Evolutionary conservation across 345 rosid genomes (phyloP).

Genomic region (Eucalyptus sideroxylon): DNA sequence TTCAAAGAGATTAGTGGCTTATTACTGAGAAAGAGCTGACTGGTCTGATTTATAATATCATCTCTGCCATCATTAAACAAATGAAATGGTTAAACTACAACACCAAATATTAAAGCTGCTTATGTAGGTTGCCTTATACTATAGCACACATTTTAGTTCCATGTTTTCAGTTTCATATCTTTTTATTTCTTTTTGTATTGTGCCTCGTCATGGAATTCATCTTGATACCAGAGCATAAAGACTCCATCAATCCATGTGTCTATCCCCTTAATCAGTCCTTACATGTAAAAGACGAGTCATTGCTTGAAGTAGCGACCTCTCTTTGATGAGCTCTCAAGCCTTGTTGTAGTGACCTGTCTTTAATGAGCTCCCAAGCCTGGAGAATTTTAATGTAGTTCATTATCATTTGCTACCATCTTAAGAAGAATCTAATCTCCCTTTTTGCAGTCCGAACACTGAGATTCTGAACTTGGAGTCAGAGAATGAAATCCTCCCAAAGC

Average conservation of each 20-base stretch:
- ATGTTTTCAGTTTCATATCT: background rate
- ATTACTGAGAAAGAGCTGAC: background rate
- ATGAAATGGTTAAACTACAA: background rate
- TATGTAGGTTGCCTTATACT: background rate
- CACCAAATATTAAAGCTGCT: background rate
- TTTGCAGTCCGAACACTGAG: conserved; percentile 28
- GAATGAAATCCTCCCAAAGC: conserved; percentile 30
- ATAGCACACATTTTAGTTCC: background rate
- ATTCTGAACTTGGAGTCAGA: conserved; percentile 31
- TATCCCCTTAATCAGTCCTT: too few species aligned
- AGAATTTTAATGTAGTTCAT: background rate
- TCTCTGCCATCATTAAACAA: background rate
- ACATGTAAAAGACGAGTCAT: too few species aligned
- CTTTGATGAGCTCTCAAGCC: background rate
- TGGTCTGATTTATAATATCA: background rate
- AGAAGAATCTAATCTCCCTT: background rate
- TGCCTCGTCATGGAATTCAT: background rate
- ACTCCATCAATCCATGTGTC: too few species aligned
- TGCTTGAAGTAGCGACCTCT: background rate
- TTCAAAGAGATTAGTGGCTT: background rate
- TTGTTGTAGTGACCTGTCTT: too few species aligned
- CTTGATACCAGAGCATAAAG: background rate
- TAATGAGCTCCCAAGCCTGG: too few species aligned
- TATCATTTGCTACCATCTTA: background rate
- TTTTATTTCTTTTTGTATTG: background rate